Evolutionary conservation across 1,284 basidiomycete species (phyloP), one percentile per base, ranked within the genome.

Genomic region (Puccinia triticina): DNA sequence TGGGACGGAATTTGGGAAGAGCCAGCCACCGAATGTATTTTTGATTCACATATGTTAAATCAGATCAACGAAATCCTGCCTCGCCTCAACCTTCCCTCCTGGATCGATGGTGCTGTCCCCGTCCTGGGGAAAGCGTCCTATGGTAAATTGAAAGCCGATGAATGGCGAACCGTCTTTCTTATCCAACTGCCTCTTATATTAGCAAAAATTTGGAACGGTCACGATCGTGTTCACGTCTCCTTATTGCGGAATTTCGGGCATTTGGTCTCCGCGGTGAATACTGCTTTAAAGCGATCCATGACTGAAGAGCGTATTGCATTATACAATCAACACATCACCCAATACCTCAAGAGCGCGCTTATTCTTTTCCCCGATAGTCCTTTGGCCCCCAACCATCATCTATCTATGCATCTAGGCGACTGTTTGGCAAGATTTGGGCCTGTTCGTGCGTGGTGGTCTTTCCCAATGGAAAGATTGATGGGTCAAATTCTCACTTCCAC

Each of bases 71-170:
- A 2, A 1, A 2, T 34, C 3, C 77, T 79, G 8, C 77, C 77
- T 1, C 32, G 64, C 8, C 57, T 79, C 29, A 29, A 72, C n/a
- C 26, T 72, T 26, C 77, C 67, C 18, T 57, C 64, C 21, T 71
- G 66, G 67, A 32, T 84, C 32, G 82, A 80, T 14, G 21, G 34
- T 0, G 76, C 73, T 0, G 61, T 80, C 0, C 83, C 53, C 11
- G 32, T 29, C 1, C 59, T 84, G 34, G 84, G 77, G 0, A 67
- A 66, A 16, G 64, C 61, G 2, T 55, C 32, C 0, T 73, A 73
- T 57, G 84, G 84, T 8, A 78, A 75, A 26, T 73, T 84, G 2
- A 83, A 77, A 66, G 84, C 84, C 0, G 77, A 84, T 29, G 79
- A 84, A 40, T 84, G 84, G 75, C 72, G 82, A 10, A 57, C 14